Percentiles rank a stretch among this genome's conserved stretches.
Conservation (phyloP, 106 monocot species). For the Allium fistulosum region DNA sequence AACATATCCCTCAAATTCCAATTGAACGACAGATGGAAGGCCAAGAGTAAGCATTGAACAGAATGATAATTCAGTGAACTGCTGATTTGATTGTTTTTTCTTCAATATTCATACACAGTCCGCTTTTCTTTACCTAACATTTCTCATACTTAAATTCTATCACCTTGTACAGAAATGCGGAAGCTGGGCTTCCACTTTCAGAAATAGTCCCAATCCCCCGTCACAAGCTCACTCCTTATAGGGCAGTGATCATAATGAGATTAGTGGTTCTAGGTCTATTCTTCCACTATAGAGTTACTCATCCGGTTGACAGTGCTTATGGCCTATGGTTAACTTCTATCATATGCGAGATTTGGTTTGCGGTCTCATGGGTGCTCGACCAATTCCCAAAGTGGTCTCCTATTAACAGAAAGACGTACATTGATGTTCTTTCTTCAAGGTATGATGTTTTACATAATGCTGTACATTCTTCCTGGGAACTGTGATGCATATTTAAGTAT, state of each 20-base stretch:
- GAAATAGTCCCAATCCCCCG: conserved; percentile 63
- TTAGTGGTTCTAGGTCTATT: conserved; percentile 85
- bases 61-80: not conserved
- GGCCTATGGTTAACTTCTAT: conserved; percentile 92
- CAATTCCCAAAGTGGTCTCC: conserved; percentile 99
- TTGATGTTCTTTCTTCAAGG: conserved; percentile 71
- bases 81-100: too few species aligned
- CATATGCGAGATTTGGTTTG: conserved; percentile 98
- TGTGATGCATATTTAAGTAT: too few species aligned
- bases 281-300: conserved; percentile 90
- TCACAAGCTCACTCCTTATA: conserved; percentile 87
- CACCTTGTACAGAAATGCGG: conserved; percentile 38
- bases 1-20: conserved; percentile 41
- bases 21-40: conserved; percentile 72
- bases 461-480: too few species aligned
- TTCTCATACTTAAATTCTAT: not conserved
- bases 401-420: conserved; percentile 69
- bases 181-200: conserved; percentile 59
- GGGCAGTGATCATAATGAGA: conserved; percentile 83
- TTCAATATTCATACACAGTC: too few species aligned
- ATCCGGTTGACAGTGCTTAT: conserved; percentile 91
- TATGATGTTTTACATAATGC: conserved; percentile 8
- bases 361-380: conserved; percentile 91
- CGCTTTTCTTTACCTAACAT: not conserved
- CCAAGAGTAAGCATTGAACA: conserved; percentile 47